These are phyloP conservation scores for Malus hybrid DNA, from an alignment of 331 rosid species.

Conservation along the genomic window DNA sequence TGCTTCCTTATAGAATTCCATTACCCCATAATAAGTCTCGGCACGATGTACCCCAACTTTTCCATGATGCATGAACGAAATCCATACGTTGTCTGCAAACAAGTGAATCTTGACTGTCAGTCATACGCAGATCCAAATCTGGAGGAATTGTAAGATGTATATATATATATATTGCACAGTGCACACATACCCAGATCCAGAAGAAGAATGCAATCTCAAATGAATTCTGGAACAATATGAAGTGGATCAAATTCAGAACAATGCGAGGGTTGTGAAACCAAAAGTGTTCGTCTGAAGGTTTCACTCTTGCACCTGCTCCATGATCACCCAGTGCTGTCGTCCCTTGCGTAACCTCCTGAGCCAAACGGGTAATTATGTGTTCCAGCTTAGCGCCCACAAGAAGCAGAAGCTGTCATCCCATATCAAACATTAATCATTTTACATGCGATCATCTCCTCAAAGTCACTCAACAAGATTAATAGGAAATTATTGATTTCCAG, in stretches of 20 bases:
- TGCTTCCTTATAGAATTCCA: neutral
- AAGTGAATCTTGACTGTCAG: neutral
- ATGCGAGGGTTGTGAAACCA: slow-evolving; percentile 59
- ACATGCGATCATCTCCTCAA: neutral
- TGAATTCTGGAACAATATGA: slow-evolving; percentile 89
- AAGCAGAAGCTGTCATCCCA: slow-evolving; percentile 58
- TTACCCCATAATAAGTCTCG: slow-evolving; percentile 82
- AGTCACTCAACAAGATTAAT: neutral
- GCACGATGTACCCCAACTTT: slow-evolving; percentile 45
- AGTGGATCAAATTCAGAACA: slow-evolving; percentile 71
- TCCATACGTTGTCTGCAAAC: slow-evolving; percentile 69
- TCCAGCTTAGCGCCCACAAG: slow-evolving; percentile 88
- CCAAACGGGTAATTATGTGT: slow-evolving; percentile 60
- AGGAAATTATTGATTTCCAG: neutral
- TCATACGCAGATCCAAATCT: too few relatives aligned
- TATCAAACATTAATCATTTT: slow-evolving; percentile 1
- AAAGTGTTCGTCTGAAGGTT: slow-evolving; percentile 69
- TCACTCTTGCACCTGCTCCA: slow-evolving; percentile 25
- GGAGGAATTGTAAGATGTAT: neutral
- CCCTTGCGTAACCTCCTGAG: slow-evolving; percentile 30
- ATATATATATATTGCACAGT: neutral
- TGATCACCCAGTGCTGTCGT: slow-evolving; percentile 1
- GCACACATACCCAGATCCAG: slow-evolving; percentile 82
- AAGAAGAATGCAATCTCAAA: slow-evolving; percentile 94
- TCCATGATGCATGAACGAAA: slow-evolving; percentile 83